These are phyloP conservation scores for Tremella mesenterica DNA, from an alignment of 768 basidiomycete species.

Conservation along the genomic window DNA sequence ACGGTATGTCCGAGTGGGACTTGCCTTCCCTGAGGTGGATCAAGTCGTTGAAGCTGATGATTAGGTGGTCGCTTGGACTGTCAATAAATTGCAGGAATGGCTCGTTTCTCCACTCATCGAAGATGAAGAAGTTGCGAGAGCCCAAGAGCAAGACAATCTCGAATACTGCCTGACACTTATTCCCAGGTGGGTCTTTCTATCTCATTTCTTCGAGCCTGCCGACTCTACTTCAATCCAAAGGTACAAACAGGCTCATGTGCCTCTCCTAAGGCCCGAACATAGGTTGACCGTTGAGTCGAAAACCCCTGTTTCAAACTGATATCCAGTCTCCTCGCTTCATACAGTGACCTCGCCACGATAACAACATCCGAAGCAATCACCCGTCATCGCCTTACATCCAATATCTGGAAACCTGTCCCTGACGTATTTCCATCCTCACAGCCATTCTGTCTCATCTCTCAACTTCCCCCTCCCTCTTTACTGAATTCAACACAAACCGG, in stretches of 20 bases:
- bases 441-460: conserved; percentile 72
- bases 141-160: conserved; percentile 84
- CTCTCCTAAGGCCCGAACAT: too few species aligned
- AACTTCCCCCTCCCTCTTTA: conserved; percentile 49
- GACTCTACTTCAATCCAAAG: not conserved
- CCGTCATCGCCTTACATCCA: conserved; percentile 52
- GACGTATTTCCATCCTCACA: conserved; percentile 89
- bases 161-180: conserved; percentile 74
- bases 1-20: conserved; percentile 55
- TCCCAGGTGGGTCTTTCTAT: conserved; percentile 70
- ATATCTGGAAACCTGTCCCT: conserved; percentile 54
- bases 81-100: conserved; percentile 78
- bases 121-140: conserved; percentile 55
- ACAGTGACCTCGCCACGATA: conserved; percentile 67
- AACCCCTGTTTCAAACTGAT: too few species aligned
- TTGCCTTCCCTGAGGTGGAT: conserved; percentile 40
- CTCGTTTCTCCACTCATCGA: conserved; percentile 60
- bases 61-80: conserved; percentile 50
- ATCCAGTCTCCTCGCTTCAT: conserved; percentile 71
- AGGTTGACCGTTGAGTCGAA: too few species aligned
- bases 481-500: conserved; percentile 22
- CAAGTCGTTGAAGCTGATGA: not conserved
- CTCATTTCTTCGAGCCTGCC: not conserved
- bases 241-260: not conserved
- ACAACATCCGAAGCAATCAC: conserved; percentile 63